Percentiles rank a stretch among this genome's conserved stretches.
These are phyloP conservation scores for Hymenoscyphus occultus DNA, from an alignment of 2,329 filamentous ascomycete species.

Conservation along the genomic window DNA sequence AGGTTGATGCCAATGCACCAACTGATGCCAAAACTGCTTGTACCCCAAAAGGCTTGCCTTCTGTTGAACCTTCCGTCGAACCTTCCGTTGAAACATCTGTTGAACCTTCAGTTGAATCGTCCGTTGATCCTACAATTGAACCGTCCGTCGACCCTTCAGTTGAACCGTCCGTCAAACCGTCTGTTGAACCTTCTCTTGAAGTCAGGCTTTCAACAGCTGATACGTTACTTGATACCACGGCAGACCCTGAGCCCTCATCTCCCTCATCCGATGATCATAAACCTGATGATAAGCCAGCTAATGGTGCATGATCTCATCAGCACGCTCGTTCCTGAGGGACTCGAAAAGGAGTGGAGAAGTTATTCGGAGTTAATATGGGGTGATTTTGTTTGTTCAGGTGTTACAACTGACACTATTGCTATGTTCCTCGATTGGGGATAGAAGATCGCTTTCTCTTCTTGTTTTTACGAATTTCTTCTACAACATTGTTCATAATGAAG, in stretches of 20 bases:
- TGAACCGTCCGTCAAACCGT: too few species aligned
- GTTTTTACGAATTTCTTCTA: slow-evolving; percentile 15
- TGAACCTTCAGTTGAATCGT: too few species aligned
- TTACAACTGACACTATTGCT: neutral
- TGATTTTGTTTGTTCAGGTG: neutral
- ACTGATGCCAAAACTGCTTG: slow-evolving; percentile 13
- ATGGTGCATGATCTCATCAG: neutral
- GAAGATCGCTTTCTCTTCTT: slow-evolving; percentile 10
- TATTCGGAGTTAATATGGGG: neutral
- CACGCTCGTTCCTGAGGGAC: neutral
- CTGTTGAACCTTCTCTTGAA: too few species aligned
- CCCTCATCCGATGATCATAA: slow-evolving; percentile 1
- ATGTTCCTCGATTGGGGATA: neutral
- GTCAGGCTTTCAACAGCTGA: slow-evolving; percentile 10
- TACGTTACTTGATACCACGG: slow-evolving; percentile 4
- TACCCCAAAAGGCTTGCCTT: too few species aligned
- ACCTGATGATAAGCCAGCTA: neutral
- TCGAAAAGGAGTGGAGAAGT: neutral
- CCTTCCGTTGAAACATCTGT: too few species aligned
- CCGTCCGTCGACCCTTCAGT: too few species aligned
- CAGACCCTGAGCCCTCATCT: neutral
- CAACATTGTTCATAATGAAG: slow-evolving; percentile 14
- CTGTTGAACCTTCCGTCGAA: too few species aligned
- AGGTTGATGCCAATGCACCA: neutral
- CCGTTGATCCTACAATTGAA: too few species aligned